phyloP scores from a whole-genome alignment of 129 eudicot species.

The Kitagawia praeruptora region DNA sequence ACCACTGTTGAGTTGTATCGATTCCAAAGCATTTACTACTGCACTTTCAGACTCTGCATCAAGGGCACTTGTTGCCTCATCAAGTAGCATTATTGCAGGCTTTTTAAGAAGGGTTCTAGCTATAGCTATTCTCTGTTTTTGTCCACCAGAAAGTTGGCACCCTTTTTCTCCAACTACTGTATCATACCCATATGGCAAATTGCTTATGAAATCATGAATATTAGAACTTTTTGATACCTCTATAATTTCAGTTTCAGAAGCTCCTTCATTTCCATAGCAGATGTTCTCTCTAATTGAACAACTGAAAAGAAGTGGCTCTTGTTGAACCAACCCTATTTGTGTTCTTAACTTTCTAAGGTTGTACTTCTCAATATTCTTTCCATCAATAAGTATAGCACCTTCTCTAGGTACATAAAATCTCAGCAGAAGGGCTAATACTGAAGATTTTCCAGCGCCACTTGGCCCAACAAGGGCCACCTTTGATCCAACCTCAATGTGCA shows the following conservation, averaged over 20 bases:
- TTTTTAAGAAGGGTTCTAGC: constrained; percentile 58
- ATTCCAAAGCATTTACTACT: constrained; percentile 56
- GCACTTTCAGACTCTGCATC: constrained; percentile 79
- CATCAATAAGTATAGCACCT: constrained; percentile 48
- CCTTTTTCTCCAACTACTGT: constrained; percentile 74
- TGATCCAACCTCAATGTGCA: constrained; percentile 51
- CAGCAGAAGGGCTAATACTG: constrained; percentile 59
- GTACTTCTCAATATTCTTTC: constrained; percentile 40
- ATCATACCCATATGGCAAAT: constrained; percentile 62
- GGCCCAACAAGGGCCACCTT: constrained; percentile 76
- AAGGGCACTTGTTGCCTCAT: constrained; percentile 86
- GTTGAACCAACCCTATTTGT: constrained; percentile 71
- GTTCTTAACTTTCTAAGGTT: constrained; percentile 54
- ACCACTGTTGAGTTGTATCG: constrained; percentile 18
- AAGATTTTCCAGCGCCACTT: constrained; percentile 87
- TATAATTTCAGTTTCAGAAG: constrained; percentile 54
- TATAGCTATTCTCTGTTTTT: constrained; percentile 76
- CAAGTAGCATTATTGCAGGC: constrained; percentile 69
- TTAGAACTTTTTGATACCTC: constrained; percentile 63
- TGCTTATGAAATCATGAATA: constrained; percentile 71
- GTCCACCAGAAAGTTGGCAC: constrained; percentile 87
- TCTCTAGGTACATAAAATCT: constrained; percentile 47
- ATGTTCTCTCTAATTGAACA: constrained; percentile 69
- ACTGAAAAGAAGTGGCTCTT: constrained; percentile 69
- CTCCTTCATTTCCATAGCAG: constrained; percentile 55